phyloP scores from a whole-genome alignment of 352 stramenopile species.

The Phytophthora aleatoria region DNA sequence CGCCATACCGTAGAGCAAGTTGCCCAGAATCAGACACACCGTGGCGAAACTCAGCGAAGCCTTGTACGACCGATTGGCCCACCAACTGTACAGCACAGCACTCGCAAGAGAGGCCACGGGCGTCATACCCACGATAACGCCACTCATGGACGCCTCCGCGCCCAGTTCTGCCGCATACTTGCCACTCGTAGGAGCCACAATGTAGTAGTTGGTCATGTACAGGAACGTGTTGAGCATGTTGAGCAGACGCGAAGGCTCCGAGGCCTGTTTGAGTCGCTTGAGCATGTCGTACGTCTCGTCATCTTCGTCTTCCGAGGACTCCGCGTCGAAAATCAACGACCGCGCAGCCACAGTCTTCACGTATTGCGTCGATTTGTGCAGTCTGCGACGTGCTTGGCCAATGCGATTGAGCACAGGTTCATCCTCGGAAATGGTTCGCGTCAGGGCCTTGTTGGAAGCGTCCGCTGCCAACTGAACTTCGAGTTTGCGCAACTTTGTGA shows the following conservation, averaged over 20 bases:
- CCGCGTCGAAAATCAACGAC: slow-evolving; percentile 81
- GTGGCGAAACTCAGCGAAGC: slow-evolving; percentile 84
- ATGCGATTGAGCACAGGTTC: slow-evolving; percentile 81
- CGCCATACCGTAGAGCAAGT: slow-evolving; percentile 87
- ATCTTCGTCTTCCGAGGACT: slow-evolving; percentile 86
- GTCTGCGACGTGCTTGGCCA: slow-evolving; percentile 56
- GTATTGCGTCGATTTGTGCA: slow-evolving; percentile 86
- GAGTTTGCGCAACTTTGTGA: slow-evolving; percentile 61
- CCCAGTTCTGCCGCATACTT: slow-evolving; percentile 92
- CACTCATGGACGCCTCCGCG: slow-evolving; percentile 87
- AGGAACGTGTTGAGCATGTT: slow-evolving; percentile 96
- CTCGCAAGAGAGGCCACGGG: slow-evolving; percentile 94
- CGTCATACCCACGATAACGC: slow-evolving; percentile 97
- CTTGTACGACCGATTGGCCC: slow-evolving; percentile 92
- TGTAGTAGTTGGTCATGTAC: slow-evolving; percentile 99
- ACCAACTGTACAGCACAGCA: slow-evolving; percentile 95
- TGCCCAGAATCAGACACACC: slow-evolving; percentile 83
- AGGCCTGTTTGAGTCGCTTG: slow-evolving; percentile 50
- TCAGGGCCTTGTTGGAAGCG: slow-evolving; percentile 31
- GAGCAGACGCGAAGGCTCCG: slow-evolving; percentile 80
- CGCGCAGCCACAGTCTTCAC: slow-evolving; percentile 83
- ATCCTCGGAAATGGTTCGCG: slow-evolving; percentile 72
- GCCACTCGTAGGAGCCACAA: slow-evolving; percentile 94
- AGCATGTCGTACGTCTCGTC: slow-evolving; percentile 68
- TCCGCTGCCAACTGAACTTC: slow-evolving; percentile 49